Evolutionary conservation across 176 grass and related monocot species (phyloP), one percentile per base, ranked within the genome.

Genomic region (Themeda triandra): DNA sequence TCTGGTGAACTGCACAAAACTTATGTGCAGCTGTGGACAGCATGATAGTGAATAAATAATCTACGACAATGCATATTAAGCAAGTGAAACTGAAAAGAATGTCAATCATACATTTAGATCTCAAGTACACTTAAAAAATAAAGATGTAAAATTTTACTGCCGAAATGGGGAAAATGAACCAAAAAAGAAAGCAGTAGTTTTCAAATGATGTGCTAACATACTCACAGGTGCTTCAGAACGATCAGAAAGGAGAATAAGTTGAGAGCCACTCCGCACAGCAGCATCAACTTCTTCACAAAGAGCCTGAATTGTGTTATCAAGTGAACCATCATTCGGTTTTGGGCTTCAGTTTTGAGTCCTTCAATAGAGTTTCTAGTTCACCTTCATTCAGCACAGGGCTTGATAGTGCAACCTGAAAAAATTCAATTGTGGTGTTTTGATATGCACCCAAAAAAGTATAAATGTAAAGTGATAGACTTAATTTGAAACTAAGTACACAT

Each of bases 221-320:
- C 91, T 99, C 72, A 99, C 97, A 60, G 92, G 91, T 85, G 81
- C 86, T 60, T 96, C 97, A 37, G 89, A 94, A 81, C 90, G 91
- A 71, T 99, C 97, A 86, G 97, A 99, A 86, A 99, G 97, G 48
- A 99, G 87, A 78, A 99, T 91, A 65, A 99, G 86, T 89, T 99
- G 97, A 81, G 83, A 94, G 39, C 97, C 97, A 92, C 87, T 94
- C 48, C 92, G 81, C 84, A 99, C 97, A 79, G 93, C 97, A 87
- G 86, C 91, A 86, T 99, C 97, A 84, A 93, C 97, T 82, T 92
- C 90, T 66, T 99, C 97, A 68, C 97, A 99, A 77, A 99, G 86
- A 67, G 77, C 74, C 63, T 91, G 86, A 73, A 99, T 86, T 76
- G 85, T 75, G 56, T 80, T 96, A 75, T 91, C 86, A 72, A 99